Base-by-base conservation (phyloP, 78 protist species). In the Emiliania huxleyi region DNA sequence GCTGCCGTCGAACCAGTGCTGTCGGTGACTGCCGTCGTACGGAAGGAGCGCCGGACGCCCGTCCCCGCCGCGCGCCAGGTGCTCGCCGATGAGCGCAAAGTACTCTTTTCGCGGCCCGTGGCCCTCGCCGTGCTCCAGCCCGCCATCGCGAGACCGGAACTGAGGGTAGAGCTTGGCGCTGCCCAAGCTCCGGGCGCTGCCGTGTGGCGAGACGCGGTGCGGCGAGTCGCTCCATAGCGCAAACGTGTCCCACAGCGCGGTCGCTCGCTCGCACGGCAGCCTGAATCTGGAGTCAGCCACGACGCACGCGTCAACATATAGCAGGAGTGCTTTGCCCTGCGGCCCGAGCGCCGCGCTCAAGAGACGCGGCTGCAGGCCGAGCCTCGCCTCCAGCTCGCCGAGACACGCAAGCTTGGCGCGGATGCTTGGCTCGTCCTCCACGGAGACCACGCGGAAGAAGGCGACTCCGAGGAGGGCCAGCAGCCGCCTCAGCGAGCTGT, bases 31-130 rank as follows among this genome's bases (percentile, higher is more conserved):
- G 6, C 19, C 1, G 42, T 4, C 42, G 81, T 71, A 71, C 81
- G 81, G 81, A 15, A 71, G 19, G 29, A 71, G 29, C 35, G 81
- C n/a, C n/a, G 73, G 33, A 62, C 26, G 33, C 73, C 73, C 33
- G 12, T 26, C 33, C 8, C 23, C 11, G 73, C 85, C 85, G 46
- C 23, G 8, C 33, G 40, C 46, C 85, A 77, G 37, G 46, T 77
- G 85, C 85, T 77, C 29, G 2, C 85, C 85, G 12, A 77, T 18
- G n/a, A 77, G 44, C 8, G 85, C 85, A 48, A 77, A 77, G n/a
- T 40, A 48, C 85, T 77, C 85, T 48, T 77, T 77, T 0, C 85
- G 85, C 44, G 85, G 85, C 46, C 85, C 85, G 46, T 77, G 85
- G 85, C 85, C 85, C 23, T 77, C 85, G 48, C 85, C 85, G 1